Base-by-base conservation (phyloP, 495 filamentous ascomycete species). In the Neurospora africana region DNA sequence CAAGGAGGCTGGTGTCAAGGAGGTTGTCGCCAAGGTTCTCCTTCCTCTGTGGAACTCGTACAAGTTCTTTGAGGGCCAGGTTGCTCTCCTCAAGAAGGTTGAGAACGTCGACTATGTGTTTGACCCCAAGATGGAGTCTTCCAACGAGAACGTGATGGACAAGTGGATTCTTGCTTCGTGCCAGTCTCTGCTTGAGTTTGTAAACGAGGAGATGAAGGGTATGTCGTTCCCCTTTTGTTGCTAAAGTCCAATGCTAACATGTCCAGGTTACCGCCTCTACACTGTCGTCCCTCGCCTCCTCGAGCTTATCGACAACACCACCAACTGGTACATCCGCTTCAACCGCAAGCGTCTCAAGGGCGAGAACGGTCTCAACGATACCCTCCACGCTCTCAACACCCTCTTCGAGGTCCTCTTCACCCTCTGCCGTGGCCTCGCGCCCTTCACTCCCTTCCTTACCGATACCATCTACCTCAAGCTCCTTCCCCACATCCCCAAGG, bases 251-350 rank as follows among this genome's bases (percentile, higher is more conserved):
- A 71, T 67, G 19, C 75, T 81, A 15, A 81, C 72, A 19, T 23
- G 68, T 27, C 19, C 30, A 90, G 90, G 76, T 5, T 96, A 95
- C 81, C 91, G 93, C 23, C 80, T 97, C 37, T 99, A 98, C 80
- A 99, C 95, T 9, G 95, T 99, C 30, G 94, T 98, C 69, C 95
- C 96, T 21, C 88, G 91, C 69, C 83, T 99, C 71, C 87, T 99
- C 37, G 88, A 87, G 70, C 87, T 97, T 79, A 95, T 98, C 74
- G 95, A 99, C 78, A 94, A 95, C 81, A 92, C 92, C 7, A 98
- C 95, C 3, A 99, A 99, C 82, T 99, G 96, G 96, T 99, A 99
- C 81, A 99, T 99, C 79, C 89, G 95, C n/a, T 97, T 98, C 86
- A 99, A 99, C 84, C 89, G 95, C 38, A 93, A 93, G 80, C 91